Evolutionary conservation across 306 rosid species (phyloP), one percentile per base, ranked within the genome.

Genomic region (Prunus fruticosa): DNA sequence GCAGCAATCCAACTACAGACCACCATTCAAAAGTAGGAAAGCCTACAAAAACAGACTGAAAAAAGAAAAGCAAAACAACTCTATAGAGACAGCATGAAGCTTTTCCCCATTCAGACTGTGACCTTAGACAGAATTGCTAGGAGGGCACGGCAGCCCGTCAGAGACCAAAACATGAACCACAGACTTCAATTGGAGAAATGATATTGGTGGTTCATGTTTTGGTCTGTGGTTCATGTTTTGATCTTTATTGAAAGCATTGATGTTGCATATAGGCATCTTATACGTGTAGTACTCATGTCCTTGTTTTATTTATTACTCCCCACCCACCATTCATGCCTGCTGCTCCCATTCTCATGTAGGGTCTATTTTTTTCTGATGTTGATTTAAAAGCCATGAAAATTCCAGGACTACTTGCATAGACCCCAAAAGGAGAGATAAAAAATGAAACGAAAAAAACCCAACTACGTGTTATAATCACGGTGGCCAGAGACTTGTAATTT

Each of bases 281-380:
- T 46, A 61, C 41, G 54, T 54, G 67, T 47, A 25, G 68, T 56
- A 73, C 76, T 72, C 64, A 69, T 30, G 80, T 82, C 84, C 74
- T 69, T 76, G 80, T 76, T 77, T 77, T 43, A 81, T 82, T 85
- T 76, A 85, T 79, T 68, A 53, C 76, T 69, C 41, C 67, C 57
- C 80, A 82, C 86, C 86, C 47, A 76, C 82, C 78, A 16, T 62
- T 68, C 75, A 73, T 76, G 25, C 71, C 76, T n/a, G 47, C 43
- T 76, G 73, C 64, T 82, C 62, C 69, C 78, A 32, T 68, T 76
- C 51, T 65, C 20, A 72, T 41, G 82, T 50, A 73, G 79, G 82
- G 81, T 73, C 82, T 66, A 66, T 71, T 46, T 72, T 75, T 79
- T 71, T 18, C 65, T 67, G 88, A 85, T 64, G 84, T 78, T 73